Conservation (phyloP, 768 basidiomycete genomes). For the Nevesoporus exiguus region DNA sequence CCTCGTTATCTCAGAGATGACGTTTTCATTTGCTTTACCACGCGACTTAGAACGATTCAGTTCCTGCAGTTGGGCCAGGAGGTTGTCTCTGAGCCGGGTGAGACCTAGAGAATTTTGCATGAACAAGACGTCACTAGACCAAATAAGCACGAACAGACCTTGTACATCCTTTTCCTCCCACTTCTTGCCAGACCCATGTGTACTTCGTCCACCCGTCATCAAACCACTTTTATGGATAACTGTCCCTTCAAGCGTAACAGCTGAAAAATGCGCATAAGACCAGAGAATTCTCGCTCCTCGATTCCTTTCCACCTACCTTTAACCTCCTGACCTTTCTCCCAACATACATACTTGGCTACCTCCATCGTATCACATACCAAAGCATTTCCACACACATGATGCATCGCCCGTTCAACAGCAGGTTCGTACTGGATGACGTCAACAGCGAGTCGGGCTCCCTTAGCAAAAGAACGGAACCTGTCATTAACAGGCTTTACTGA, state of each 20-base stretch:
- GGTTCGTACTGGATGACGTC: constrained; percentile 84
- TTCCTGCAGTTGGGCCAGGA: constrained; percentile 75
- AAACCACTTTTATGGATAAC: constrained; percentile 96
- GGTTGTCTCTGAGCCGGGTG: constrained; percentile 61
- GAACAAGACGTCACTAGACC: constrained; percentile 24
- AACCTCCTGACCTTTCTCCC: constrained; percentile 93
- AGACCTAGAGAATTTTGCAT: constrained; percentile 34
- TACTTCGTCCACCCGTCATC: constrained; percentile 91
- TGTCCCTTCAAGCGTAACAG: constrained; percentile 95
- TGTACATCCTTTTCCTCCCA: constrained; percentile 95
- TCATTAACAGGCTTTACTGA: constrained; percentile 92
- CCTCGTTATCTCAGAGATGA: constrained; percentile 72
- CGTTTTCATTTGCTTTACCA: constrained; percentile 77
- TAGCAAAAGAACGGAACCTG: constrained; percentile 88
- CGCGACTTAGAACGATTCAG: constrained; percentile 81
- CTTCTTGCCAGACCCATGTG: constrained; percentile 72
- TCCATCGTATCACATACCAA: constrained; percentile 96
- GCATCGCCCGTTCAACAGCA: constrained; percentile 88
- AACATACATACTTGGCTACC: constrained; percentile 84
- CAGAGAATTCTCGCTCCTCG: neutral
- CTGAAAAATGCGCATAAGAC: constrained; percentile 37
- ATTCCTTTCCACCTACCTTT: constrained; percentile 78
- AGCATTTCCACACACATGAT: constrained; percentile 93
- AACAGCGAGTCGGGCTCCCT: constrained; percentile 81
- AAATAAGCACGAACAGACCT: constrained; percentile 41